Evolutionary conservation across 257 asterid species (phyloP), one percentile per base, ranked within the genome.

Genomic region (Scutellaria galericulata): DNA sequence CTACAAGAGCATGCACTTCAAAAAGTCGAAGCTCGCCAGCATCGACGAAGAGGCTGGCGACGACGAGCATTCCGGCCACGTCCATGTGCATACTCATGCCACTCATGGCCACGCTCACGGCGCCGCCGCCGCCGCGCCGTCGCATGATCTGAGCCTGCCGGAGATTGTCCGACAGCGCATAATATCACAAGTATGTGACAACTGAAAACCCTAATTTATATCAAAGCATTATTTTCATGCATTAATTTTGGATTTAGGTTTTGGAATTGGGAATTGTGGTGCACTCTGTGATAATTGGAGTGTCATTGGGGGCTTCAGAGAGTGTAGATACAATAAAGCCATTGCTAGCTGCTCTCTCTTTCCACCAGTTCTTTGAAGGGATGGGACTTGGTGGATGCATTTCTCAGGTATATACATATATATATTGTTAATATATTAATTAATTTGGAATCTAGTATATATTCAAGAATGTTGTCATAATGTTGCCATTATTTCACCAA

Each of bases 301-400:
- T 85, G 4, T 83, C 90, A 12, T 50, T 87, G 47, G 93, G 93
- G 66, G 79, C 89, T 46, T 85, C 93, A 42, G 73, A 57, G 75
- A 85, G 79, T 58, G 45, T 67, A 12, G 79, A 82, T 7, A 80
- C 88, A 8, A 77, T 87, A 42, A 87, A 80, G 79, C 85, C 93
- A 31, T 60, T 87, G 77, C 53, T 87, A 66, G 85, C 77, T 18
- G 93, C 93, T 18, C 75, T 87, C 75, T 85, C 89, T 31, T 87
- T 84, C 68, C 93, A 87, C 59, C 93, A 87, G 67, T 85, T 87
- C 76, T 87, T 87, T 46, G 93, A 85, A 15, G 93, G 93, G 24
- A 85, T 87, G 87, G 93, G 93, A 8, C 90, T 87, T 37, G 93
- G 93, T 64, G 93, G 93, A 22, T 87, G 93, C 77, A 81, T 87